Base-by-base conservation (phyloP, 371 early-diverging fungal genomes). In the Mortierella sp. region DNA sequence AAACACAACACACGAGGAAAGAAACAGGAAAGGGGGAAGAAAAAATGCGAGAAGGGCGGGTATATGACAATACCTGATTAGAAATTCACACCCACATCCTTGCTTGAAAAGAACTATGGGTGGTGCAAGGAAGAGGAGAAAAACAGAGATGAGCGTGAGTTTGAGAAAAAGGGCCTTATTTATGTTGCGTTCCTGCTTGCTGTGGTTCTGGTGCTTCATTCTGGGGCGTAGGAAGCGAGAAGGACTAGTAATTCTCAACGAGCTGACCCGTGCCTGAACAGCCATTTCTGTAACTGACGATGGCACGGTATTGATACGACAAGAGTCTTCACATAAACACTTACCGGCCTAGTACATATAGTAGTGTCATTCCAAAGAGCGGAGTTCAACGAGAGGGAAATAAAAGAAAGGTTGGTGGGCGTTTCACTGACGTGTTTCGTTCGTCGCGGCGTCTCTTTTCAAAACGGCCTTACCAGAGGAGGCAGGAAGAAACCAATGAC, bases 401-500 rank as follows among this genome's bases (percentile, higher is more conserved):
- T 8, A 13, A 13, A 10, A 8, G 5, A 46, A 46, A 9, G 13
- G 48, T 13, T 11, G 13, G 48, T 46, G 8, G 13, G 9, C 13
- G 2, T 5, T 13, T 1, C 8, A 8, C 48, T 46, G 2, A 64
- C 46, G 48, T 19, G 48, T 21, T 37, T 2, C 19, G 6, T 53
- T 24, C 5, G 16, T 24, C 6, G 16, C 5, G 53, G 16, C 5
- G 2, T 6, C 9, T 5, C 19, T 37, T 14, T 37, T 37, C 3
- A 5, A 26, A 31, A 44, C 5, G 40, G 16, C 51, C 76, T 81
- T 85, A 76, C 93, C 26, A 94, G 79, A 26, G 96, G 96, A 43
- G 96, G 96, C 51, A 95, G 89, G 75, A 96, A 90, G 70, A 96
- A 91, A 43, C 93, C 95, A 57, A 94, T 78, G 34, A 91, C 88